Evolutionary conservation across 2,329 filamentous ascomycete genomes (phyloP).

Genomic region (Chaetomium olivaceum): DNA sequence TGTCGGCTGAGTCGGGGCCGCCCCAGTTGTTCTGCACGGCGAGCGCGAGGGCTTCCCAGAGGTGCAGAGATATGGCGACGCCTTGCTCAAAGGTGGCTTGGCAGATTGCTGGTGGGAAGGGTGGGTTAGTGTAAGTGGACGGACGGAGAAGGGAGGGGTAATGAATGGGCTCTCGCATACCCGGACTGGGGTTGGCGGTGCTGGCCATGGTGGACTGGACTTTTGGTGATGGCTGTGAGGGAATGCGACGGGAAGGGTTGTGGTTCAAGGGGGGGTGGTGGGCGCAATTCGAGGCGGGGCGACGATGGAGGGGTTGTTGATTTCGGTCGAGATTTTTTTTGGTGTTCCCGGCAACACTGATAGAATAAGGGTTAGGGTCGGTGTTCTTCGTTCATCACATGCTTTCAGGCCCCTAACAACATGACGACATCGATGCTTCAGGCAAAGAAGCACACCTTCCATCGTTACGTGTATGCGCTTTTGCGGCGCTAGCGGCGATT

Average conservation of each 20-base stretch:
- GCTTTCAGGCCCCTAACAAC: not conserved
- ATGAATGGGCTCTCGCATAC: slow-evolving; percentile 10
- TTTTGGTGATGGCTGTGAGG: not conserved
- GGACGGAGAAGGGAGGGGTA: slow-evolving; percentile 12
- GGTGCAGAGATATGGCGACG: slow-evolving; percentile 79
- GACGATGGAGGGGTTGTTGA: slow-evolving; percentile 29
- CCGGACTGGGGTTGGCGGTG: slow-evolving; percentile 22
- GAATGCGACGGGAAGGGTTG: not conserved
- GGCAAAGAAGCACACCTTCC: not conserved
- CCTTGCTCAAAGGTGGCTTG: slow-evolving; percentile 78
- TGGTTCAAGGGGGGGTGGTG: not conserved
- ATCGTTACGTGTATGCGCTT: not conserved
- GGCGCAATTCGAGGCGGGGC: not conserved
- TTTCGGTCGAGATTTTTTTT: slow-evolving; percentile 24
- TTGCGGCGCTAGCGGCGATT: not conserved
- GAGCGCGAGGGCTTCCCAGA: slow-evolving; percentile 85
- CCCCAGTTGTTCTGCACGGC: slow-evolving; percentile 88
- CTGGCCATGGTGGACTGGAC: slow-evolving; percentile 11
- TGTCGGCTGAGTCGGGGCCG: slow-evolving; percentile 77
- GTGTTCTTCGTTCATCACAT: not conserved
- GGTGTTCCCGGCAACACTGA: not conserved
- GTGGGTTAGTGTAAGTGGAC: slow-evolving; percentile 6
- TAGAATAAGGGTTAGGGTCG: slow-evolving; percentile 23
- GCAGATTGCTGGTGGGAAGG: slow-evolving; percentile 49
- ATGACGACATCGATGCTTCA: slow-evolving; percentile 2